Percentiles rank a stretch among this genome's conserved stretches.
These are phyloP conservation scores for Trypanosoma mega DNA, from an alignment of 208 protist species.

Conservation along the genomic window DNA sequence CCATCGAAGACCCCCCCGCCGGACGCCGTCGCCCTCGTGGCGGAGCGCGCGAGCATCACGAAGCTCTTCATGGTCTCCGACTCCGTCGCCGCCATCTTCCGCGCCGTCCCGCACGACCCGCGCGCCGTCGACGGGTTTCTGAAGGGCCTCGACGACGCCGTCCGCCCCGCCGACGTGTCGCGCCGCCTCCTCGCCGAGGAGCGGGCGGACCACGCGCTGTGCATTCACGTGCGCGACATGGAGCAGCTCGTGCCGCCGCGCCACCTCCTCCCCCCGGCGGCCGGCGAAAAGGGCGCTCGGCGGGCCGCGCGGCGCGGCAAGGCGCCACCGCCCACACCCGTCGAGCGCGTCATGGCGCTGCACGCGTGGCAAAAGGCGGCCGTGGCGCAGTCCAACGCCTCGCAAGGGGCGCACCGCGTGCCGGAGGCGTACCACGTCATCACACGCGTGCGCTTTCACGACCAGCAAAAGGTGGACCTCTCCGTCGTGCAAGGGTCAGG, in stretches of 20 bases:
- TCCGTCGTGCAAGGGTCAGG: conserved; percentile 59
- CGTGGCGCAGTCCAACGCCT: conserved; percentile 26
- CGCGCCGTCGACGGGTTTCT: conserved; percentile 50
- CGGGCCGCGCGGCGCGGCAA: not conserved
- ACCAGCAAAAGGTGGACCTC: conserved; percentile 47
- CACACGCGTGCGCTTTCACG: conserved; percentile 68
- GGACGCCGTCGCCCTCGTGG: too few relatives aligned
- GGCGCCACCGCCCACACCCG: conserved; percentile 23
- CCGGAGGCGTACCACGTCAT: conserved; percentile 68
- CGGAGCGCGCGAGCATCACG: conserved; percentile 73
- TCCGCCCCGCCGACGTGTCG: not conserved
- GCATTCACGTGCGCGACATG: conserved; percentile 83
- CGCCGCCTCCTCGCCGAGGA: conserved; percentile 74
- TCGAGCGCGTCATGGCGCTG: conserved; percentile 61
- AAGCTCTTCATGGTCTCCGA: conserved; percentile 85
- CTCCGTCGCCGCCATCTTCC: conserved; percentile 71
- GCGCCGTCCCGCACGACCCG: conserved; percentile 40
- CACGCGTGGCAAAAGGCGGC: conserved; percentile 61
- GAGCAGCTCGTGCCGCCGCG: conserved; percentile 71
- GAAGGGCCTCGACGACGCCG: conserved; percentile 52
- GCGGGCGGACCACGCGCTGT: conserved; percentile 57
- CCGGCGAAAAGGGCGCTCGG: conserved; percentile 1
- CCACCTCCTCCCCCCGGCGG: conserved; percentile 33
- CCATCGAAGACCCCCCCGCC: not conserved
- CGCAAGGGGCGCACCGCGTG: conserved; percentile 46